A percentile compares a stretch with the other conserved stretches of the same genome.
Evolutionary conservation across 2,329 filamentous ascomycete species (phyloP).

Genomic region (Hymenoscyphus repandus): DNA sequence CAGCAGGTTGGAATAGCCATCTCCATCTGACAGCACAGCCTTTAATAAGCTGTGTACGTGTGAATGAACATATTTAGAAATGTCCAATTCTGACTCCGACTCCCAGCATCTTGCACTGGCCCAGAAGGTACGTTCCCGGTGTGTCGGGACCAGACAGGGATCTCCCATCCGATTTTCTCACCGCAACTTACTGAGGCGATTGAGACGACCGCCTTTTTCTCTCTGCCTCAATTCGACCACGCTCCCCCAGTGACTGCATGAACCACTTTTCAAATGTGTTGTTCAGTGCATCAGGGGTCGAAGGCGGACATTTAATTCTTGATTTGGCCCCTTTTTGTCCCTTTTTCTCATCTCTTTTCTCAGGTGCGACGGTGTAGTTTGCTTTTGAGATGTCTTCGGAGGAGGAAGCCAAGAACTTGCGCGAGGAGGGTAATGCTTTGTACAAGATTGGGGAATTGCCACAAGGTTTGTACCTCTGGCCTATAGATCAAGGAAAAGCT

Average conservation of each 20-base stretch:
- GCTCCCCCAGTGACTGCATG: not conserved
- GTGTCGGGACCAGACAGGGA: not conserved
- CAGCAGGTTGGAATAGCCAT: not conserved
- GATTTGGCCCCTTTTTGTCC: not conserved
- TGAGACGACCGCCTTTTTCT: too few species aligned
- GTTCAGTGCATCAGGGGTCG: too few species aligned
- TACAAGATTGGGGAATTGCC: slow-evolving; percentile 4
- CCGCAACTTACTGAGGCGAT: slow-evolving; percentile 1
- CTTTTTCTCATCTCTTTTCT: too few species aligned
- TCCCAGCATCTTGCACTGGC: too few species aligned
- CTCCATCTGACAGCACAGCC: not conserved
- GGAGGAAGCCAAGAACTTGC: slow-evolving; percentile 1
- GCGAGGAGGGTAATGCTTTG: slow-evolving; percentile 7
- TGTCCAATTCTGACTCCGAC: too few species aligned
- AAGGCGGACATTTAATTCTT: not conserved
- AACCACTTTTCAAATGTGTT: too few species aligned
- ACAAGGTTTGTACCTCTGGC: not conserved
- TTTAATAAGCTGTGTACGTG: too few species aligned
- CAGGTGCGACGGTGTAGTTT: not conserved
- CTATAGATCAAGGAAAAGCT: not conserved
- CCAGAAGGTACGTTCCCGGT: not conserved
- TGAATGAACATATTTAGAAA: too few species aligned
- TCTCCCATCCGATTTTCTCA: not conserved
- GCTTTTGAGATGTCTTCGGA: not conserved
- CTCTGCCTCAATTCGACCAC: not conserved